Base-by-base conservation (phyloP, 139 green algal species). In the Micromonas pusilla region DNA sequence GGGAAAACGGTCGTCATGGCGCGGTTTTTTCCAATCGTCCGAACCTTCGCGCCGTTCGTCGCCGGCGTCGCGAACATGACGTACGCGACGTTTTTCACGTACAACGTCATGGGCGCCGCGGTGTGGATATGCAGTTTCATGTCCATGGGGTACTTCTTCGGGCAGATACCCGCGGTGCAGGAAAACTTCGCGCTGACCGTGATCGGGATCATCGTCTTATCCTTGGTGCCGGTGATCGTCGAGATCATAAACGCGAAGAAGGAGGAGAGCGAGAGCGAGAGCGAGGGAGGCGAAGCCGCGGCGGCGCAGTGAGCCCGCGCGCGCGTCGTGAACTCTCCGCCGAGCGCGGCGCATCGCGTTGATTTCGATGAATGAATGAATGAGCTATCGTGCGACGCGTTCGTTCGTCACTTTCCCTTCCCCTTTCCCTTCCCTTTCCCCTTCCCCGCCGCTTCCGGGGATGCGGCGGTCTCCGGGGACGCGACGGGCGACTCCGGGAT, bases 11-110 rank as follows among this genome's bases (percentile, higher is more conserved):
- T 97, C 21, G 91, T 97, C 52, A 83, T 97, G 65, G 93, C 91
- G 1, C 87, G 93, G 33, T 97, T 97, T 77, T 87, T 97, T 45
- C 91, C 92, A 68, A 97, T 97, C 72, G 87, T 97, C 0, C 87
- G 93, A 31, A 97, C 93, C 4, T 95, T 97, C 79, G 93, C 93
- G 23, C 93, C 93, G 9, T 97, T 97, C 79, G 90, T 97, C 21
- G 93, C 93, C 1, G 93, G 93, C 34, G 86, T 97, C 9, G 90
- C 88, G 26, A 86, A 72, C 60, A 96, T 97, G 92, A 36, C 81
- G 0, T 96, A 94, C 73, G 38, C 39, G 62, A 78, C 77, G 28
- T 86, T 95, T 82, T 87, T 79, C 0, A 9, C 81, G n/a, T 97
- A 92, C 89, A 97, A 97, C 81, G 89, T 97, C 13, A 72, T 82